These are phyloP conservation scores for Ramalina intermedia DNA, from an alignment of 495 filamentous ascomycete species.

Conservation along the genomic window DNA sequence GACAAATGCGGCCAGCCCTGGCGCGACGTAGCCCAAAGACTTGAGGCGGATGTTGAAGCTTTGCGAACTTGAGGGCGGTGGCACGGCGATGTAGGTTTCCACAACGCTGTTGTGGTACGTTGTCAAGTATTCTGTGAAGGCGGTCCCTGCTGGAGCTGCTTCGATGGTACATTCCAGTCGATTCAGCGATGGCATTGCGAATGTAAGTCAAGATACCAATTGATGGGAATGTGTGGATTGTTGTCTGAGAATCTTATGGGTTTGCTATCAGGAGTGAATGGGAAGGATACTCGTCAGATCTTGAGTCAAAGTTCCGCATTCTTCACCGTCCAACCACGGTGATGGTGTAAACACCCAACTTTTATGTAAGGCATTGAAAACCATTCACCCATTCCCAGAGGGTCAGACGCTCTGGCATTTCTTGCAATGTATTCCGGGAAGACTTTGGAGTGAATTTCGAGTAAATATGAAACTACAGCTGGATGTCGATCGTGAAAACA, in stretches of 20 bases:
- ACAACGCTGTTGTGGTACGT: constrained; percentile 30
- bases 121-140: constrained; percentile 27
- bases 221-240: too few relatives aligned
- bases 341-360: too few relatives aligned
- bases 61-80: constrained; percentile 11
- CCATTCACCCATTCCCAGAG: too few relatives aligned
- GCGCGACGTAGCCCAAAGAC: constrained; percentile 28
- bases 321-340: not conserved
- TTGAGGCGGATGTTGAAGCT: constrained; percentile 28
- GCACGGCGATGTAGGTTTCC: constrained; percentile 29
- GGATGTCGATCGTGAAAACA: too few relatives aligned
- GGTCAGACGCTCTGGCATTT: too few relatives aligned
- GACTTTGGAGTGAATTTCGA: too few relatives aligned
- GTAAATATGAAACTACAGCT: too few relatives aligned
- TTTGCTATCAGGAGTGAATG: too few relatives aligned
- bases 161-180: constrained; percentile 29
- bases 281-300: not conserved
- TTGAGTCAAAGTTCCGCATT: not conserved
- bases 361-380: too few relatives aligned
- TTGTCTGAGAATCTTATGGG: too few relatives aligned
- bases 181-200: constrained; percentile 33
- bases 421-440: too few relatives aligned
- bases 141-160: constrained; percentile 17
- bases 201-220: not conserved
- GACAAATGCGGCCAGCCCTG: constrained; percentile 32